Evolutionary conservation across 441 rosid species (phyloP), one percentile per base, ranked within the genome.

Genomic region (Francoa sonchifolia): DNA sequence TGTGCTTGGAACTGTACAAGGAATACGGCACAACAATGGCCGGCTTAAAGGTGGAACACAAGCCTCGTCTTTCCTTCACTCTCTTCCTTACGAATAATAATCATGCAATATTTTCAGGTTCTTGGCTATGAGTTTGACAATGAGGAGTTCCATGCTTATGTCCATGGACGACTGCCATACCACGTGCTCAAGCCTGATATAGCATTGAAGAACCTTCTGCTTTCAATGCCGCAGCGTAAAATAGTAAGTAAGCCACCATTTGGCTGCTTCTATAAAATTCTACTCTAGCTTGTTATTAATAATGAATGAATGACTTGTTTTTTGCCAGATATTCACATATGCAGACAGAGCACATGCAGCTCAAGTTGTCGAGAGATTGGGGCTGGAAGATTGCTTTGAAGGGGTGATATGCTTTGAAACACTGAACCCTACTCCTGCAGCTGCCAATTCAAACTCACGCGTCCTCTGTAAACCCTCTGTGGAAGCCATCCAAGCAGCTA

Each of bases 11-110:
- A 11, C 67, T 79, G 47, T 79, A 79, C 63, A 62, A 52, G 57
- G 76, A 79, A 49, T 37, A 75, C 55, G 88, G 83, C 46, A 79
- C 88, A 44, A 79, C 88, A 39, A 72, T 79, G 88, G 88, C 83
- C 29, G 88, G 88, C 41, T 66, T 79, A n/a, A 71, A 70, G 76
- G 88, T 75, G 38, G 19, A 14, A 39, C 0, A 5, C 22, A 9
- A 37, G 1, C 5, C 8, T 7, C 5, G 7, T 37, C 18, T 19
- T 9, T 16, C 10, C 12, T 20, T 11, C 5, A 4, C 15, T 14
- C 13, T 12, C 15, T 32, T 4, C 4, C 12, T 4, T n/a, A 27
- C 13, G 12, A 29, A 27, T 17, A 6, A 8, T 5, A 29, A 44
- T 29, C 8, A 29, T 6, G 6, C 5, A 22, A 7, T 5, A 8